Conservation (phyloP, 352 stramenopile species). For the Globisporangium mamillatum region DNA sequence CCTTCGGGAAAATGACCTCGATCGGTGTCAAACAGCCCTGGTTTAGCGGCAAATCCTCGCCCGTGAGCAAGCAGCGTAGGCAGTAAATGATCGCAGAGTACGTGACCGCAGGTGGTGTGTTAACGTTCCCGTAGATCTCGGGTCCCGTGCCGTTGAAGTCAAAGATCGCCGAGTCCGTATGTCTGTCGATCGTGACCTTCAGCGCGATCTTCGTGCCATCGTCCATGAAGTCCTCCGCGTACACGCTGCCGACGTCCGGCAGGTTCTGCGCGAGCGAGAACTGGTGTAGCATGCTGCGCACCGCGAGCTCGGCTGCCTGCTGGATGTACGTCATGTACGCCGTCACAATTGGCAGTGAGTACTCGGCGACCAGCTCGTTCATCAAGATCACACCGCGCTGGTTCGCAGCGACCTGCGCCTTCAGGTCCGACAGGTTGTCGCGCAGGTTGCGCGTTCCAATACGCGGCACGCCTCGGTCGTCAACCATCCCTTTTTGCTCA, state of each 20-base stretch:
- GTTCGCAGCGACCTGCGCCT: constrained; percentile 98
- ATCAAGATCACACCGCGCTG: constrained; percentile 95
- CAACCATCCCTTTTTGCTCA: constrained; percentile 81
- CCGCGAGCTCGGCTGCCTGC: constrained; percentile 91
- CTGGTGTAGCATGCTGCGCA: constrained; percentile 95
- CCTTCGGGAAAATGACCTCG: constrained; percentile 92
- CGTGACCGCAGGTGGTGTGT: constrained; percentile 97
- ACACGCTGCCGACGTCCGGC: constrained; percentile 81
- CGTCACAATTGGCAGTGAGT: constrained; percentile 92
- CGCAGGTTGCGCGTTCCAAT: constrained; percentile 95
- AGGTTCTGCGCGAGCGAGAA: constrained; percentile 87
- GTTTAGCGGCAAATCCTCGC: constrained; percentile 97
- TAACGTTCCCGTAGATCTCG: constrained; percentile 98
- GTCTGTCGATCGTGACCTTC: constrained; percentile 94
- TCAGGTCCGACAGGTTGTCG: constrained; percentile 97
- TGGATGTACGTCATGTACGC: constrained; percentile 99
- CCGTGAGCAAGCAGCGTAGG: constrained; percentile 92
- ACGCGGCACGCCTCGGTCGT: constrained; percentile 75
- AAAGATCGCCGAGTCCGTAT: constrained; percentile 90
- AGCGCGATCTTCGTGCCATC: constrained; percentile 97
- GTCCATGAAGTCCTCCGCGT: constrained; percentile 98
- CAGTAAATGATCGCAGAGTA: constrained; percentile 99
- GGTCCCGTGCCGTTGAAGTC: constrained; percentile 97
- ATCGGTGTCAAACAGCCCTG: constrained; percentile 96
- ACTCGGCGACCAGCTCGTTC: constrained; percentile 93